Conservation (phyloP, 2,329 filamentous ascomycete genomes). For the Claviceps cyperi region DNA sequence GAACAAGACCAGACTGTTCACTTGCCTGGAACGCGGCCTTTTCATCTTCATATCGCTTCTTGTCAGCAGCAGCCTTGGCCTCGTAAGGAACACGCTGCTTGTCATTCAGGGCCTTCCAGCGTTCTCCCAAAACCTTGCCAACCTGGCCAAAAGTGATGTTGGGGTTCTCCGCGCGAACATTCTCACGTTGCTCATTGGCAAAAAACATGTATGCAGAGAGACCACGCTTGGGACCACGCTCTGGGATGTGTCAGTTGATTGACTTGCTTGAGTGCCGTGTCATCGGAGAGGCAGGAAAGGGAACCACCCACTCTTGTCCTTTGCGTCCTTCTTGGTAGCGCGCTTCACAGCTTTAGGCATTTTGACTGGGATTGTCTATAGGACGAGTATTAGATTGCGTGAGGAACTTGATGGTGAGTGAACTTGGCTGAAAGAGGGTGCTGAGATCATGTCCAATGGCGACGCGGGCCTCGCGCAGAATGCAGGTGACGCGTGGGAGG, state of each 20-base stretch:
- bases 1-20: background rate
- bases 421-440: background rate
- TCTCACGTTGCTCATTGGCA: slow-evolving; percentile 97
- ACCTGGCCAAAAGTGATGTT: slow-evolving; percentile 98
- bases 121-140: slow-evolving; percentile 94
- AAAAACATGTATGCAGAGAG: slow-evolving; percentile 99
- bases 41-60: slow-evolving; percentile 98
- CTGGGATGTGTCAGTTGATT: slow-evolving; percentile 20
- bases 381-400: slow-evolving; percentile 5
- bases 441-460: background rate
- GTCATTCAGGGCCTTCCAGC: slow-evolving; percentile 93
- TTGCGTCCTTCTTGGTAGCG: slow-evolving; percentile 38
- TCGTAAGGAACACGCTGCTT: slow-evolving; percentile 91
- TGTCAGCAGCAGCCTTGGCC: slow-evolving; percentile 89
- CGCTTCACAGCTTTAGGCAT: slow-evolving; percentile 47
- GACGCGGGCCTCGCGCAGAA: background rate
- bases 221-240: slow-evolving; percentile 80
- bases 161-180: slow-evolving; percentile 95
- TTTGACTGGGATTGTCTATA: slow-evolving; percentile 21
- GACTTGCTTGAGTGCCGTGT: background rate
- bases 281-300: background rate
- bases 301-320: slow-evolving; percentile 45
- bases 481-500: background rate
- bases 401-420: background rate
- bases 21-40: slow-evolving; percentile 87